A percentile compares a stretch with the other conserved stretches of the same genome.
Conservation (phyloP, 306 rosid genomes). For the Malus sylvestris region DNA sequence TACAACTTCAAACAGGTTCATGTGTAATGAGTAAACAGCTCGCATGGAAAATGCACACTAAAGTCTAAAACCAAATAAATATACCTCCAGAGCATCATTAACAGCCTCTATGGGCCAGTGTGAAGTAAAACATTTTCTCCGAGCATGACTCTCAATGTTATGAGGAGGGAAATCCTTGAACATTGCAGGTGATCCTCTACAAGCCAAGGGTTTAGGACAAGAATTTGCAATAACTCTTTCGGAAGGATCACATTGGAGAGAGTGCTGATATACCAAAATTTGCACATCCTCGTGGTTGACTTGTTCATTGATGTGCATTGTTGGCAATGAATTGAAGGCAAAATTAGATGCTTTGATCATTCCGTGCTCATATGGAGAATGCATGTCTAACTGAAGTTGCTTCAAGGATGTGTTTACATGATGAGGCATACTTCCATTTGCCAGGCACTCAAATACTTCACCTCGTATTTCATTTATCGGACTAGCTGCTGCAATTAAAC, state of each 20-base stretch:
- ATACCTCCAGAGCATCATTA: constrained; percentile 68
- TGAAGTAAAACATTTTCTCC: constrained; percentile 42
- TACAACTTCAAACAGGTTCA: neutral
- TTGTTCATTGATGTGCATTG: constrained; percentile 31
- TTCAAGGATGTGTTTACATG: constrained; percentile 27
- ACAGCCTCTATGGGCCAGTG: constrained; percentile 65
- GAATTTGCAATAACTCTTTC: constrained; percentile 26
- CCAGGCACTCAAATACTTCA: constrained; percentile 26
- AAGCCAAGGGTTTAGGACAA: constrained; percentile 20
- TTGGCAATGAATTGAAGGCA: constrained; percentile 41
- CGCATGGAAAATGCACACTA: neutral
- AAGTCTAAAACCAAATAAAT: neutral
- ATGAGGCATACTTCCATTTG: constrained; percentile 20
- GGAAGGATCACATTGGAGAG: constrained; percentile 14
- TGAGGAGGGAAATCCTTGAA: constrained; percentile 18
- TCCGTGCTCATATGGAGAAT: constrained; percentile 22
- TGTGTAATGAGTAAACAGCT: neutral
- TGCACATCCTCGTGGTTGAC: constrained; percentile 21
- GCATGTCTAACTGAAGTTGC: constrained; percentile 24
- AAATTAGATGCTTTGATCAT: constrained; percentile 22
- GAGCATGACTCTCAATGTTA: constrained; percentile 21
- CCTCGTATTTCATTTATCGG: constrained; percentile 33
- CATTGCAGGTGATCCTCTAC: constrained; percentile 23
- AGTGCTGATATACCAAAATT: neutral
- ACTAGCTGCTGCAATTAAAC: constrained; percentile 20